A percentile compares a stretch with the other conserved stretches of the same genome.
These are phyloP conservation scores for Vigna reflexopilosa DNA, from an alignment of 306 rosid species.

Conservation along the genomic window DNA sequence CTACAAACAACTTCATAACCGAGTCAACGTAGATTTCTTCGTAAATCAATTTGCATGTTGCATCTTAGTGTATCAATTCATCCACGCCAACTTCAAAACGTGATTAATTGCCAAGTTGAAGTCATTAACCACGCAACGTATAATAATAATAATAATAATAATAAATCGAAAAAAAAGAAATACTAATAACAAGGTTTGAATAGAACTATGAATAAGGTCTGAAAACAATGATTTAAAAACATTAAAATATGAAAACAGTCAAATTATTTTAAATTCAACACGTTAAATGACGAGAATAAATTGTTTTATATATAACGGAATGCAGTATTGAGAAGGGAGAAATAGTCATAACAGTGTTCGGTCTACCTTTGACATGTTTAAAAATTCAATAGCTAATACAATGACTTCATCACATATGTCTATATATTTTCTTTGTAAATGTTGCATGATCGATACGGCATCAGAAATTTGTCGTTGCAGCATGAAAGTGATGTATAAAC, in stretches of 20 bases:
- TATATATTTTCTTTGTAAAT: not conserved
- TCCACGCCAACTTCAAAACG: constrained; percentile 23
- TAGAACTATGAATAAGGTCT: constrained; percentile 32
- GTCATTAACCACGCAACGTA: not conserved
- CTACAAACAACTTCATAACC: not conserved
- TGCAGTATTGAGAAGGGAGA: constrained; percentile 9
- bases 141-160: not conserved
- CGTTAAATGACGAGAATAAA: constrained; percentile 12
- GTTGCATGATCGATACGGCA: constrained; percentile 8
- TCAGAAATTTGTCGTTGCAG: not conserved
- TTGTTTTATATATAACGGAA: not conserved
- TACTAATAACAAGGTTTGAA: not conserved
- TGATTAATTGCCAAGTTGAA: constrained; percentile 7
- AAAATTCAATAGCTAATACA: constrained; percentile 6
- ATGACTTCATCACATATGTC: constrained; percentile 29
- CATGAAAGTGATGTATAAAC: not conserved
- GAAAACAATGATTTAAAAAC: not conserved
- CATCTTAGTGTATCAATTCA: not conserved
- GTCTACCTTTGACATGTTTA: constrained; percentile 31
- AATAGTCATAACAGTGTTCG: constrained; percentile 15
- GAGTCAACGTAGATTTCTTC: not conserved
- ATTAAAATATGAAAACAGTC: constrained; percentile 31
- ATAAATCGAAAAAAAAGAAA: not conserved
- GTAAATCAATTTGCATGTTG: not conserved
- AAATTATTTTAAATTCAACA: constrained; percentile 27